These are phyloP conservation scores for Pestalotiopsis sp. DNA, from an alignment of 2,329 filamentous ascomycete genomes.

Conservation along the genomic window DNA sequence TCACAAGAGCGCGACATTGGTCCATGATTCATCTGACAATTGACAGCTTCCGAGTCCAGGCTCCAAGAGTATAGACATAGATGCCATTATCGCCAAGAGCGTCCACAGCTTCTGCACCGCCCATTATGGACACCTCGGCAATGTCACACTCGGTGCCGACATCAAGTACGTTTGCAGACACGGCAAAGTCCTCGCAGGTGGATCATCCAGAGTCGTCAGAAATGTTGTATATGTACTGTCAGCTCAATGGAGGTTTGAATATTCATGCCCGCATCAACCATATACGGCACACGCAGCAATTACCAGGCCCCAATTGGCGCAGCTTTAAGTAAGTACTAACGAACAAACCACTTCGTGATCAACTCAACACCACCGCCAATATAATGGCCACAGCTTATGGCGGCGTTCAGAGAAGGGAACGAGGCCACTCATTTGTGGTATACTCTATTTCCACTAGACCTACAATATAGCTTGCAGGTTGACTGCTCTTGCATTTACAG, in stretches of 20 bases:
- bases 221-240: not conserved
- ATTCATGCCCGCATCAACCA: too few species aligned
- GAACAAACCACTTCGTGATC: too few species aligned
- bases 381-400: too few species aligned
- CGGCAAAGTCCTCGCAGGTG: not conserved
- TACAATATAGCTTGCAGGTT: too few species aligned
- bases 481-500: too few species aligned
- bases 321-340: too few species aligned
- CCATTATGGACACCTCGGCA: not conserved
- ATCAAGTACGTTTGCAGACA: not conserved
- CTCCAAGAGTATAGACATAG: not conserved
- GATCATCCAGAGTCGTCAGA: not conserved
- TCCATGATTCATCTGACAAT: not conserved
- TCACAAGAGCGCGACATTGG: not conserved
- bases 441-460: too few species aligned
- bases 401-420: too few species aligned
- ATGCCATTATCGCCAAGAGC: not conserved
- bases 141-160: not conserved
- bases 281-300: too few species aligned
- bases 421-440: too few species aligned
- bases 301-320: too few species aligned
- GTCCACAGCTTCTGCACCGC: slow-evolving; percentile 1
- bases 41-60: not conserved
- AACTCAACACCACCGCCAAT: too few species aligned
- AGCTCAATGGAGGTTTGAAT: not conserved